Base-by-base conservation (phyloP, 306 rosid species). In the Citrullus amarus region DNA sequence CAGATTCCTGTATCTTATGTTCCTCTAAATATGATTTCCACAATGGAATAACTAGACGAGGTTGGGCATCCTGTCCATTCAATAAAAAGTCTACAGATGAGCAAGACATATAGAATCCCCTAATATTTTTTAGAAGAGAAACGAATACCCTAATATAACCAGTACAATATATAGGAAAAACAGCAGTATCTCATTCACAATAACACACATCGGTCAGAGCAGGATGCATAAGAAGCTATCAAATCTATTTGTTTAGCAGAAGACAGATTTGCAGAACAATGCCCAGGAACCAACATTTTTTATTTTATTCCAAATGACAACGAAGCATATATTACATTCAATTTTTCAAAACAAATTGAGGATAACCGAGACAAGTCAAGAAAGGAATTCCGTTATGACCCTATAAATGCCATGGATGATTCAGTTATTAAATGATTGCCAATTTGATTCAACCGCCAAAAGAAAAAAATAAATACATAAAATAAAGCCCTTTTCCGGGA, bases 11-110 rank as follows among this genome's bases (percentile, higher is more conserved):
- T 43, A 82, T 82, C 85, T 88, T 96, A 70, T 90, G 90, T 86
- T 90, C 97, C 65, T 90, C 93, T 84, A 96, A 86, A 81, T 90
- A 85, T 80, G 95, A 91, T 83, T 88, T 96, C 98, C 98, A 96
- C 80, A 96, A 81, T 63, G 93, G 84, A 85, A 90, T 60, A 68
- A 96, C 67, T 46, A 87, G 71, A 6, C 93, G 92, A 28, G 99
- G 99, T 63, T 34, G 87, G 17, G 98, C 93, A 1, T 92, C 98
- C 99, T 96, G 97, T 80, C 25, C 86, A 86, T 87, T 80, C 18
- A 75, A 75, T 75, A 80, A 78, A 81, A 9, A 76, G 16, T 9
- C 44, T 22, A 65, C 80, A 79, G 36, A 82, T n/a, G 51, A 62
- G 76, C 78, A 36, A 66, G 54, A 71, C 46, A 51, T 14, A 25